Percentiles rank a stretch among this genome's conserved stretches.
Evolutionary conservation across 2,329 filamentous ascomycete species (phyloP).

Genomic region (Beauveria caledonica): DNA sequence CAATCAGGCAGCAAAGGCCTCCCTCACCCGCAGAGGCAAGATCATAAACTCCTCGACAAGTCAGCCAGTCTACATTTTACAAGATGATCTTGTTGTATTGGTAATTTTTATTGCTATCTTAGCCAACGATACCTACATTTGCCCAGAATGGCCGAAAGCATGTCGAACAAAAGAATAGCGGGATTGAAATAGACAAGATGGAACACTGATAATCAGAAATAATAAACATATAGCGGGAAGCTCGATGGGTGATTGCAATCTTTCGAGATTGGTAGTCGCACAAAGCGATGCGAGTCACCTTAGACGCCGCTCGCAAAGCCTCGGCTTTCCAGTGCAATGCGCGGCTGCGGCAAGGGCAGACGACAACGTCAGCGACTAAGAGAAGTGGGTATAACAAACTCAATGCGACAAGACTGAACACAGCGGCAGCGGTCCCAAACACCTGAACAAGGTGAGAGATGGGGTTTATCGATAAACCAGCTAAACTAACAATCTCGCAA

Average conservation of each 20-base stretch:
- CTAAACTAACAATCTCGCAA: neutral
- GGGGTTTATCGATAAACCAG: neutral
- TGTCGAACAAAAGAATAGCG: neutral
- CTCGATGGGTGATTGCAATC: too few species aligned
- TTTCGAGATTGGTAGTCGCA: neutral
- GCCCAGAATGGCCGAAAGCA: neutral
- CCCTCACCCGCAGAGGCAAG: neutral
- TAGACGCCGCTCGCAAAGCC: neutral
- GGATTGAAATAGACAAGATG: too few species aligned
- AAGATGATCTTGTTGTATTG: too few species aligned
- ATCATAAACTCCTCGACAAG: neutral
- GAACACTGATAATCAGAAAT: too few species aligned
- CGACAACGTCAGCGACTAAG: neutral
- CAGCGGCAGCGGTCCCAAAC: neutral
- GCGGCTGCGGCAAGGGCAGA: neutral
- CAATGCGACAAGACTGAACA: neutral
- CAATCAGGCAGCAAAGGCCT: too few species aligned
- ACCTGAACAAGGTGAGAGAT: neutral
- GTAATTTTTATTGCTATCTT: neutral
- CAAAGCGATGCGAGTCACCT: neutral
- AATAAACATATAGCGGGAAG: neutral
- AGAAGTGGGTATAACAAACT: slow-evolving; percentile 7
- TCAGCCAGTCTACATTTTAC: too few species aligned
- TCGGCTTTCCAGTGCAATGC: neutral
- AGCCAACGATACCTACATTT: neutral